Conservation (phyloP, 495 filamentous ascomycete species). For the Penicillium lagena region DNA sequence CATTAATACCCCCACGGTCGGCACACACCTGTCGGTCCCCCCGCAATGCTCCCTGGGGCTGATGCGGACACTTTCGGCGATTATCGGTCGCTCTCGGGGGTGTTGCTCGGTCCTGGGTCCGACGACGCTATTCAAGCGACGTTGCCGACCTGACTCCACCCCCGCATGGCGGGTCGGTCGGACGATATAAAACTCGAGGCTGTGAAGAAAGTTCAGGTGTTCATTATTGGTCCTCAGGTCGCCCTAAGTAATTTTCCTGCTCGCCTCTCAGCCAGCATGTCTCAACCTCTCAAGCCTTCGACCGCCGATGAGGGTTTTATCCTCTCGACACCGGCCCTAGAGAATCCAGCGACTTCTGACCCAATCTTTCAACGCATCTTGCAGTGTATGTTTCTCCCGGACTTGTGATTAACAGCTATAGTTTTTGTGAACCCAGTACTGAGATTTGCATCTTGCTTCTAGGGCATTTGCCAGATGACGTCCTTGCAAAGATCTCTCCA, state of each 20-base stretch:
- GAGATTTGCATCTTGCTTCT: background rate
- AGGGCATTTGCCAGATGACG: conserved; percentile 9
- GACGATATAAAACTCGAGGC: background rate
- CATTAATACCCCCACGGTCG: conserved; percentile 1
- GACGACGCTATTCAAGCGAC: background rate
- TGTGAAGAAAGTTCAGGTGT: too few relatives aligned
- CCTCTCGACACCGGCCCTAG: conserved; percentile 3
- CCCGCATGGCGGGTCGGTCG: conserved; percentile 4
- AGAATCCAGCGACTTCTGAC: conserved; percentile 10
- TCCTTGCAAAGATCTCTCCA: conserved; percentile 2
- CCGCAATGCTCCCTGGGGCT: too few relatives aligned
- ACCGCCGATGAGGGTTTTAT: conserved; percentile 11
- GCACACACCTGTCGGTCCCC: background rate
- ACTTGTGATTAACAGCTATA: too few relatives aligned
- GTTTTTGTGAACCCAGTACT: too few relatives aligned
- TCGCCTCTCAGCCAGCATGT: background rate
- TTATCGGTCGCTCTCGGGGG: conserved; percentile 12
- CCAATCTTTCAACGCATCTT: conserved; percentile 7
- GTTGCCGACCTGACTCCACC: background rate
- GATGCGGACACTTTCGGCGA: conserved; percentile 3
- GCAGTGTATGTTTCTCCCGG: background rate
- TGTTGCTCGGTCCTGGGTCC: conserved; percentile 8
- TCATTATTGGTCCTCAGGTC: too few relatives aligned
- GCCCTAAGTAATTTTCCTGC: too few relatives aligned
- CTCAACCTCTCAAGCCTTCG: conserved; percentile 1